Evolutionary conservation across 441 rosid genomes (phyloP).

Genomic region (Bocquillonia castaneifolia): DNA sequence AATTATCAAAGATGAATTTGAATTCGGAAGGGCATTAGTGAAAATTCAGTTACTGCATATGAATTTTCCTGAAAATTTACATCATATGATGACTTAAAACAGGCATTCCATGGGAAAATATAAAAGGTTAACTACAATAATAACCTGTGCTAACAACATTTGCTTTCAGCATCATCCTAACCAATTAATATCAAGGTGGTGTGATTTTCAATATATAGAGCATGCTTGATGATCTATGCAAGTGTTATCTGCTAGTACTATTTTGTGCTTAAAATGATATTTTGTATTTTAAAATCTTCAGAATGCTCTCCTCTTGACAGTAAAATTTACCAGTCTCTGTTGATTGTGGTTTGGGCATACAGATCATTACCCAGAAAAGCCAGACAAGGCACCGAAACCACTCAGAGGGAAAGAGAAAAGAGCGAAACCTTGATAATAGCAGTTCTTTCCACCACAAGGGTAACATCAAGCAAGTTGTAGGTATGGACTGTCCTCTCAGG

Average conservation of each 20-base stretch:
- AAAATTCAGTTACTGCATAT: not conserved
- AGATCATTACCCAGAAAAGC: slow-evolving; percentile 42
- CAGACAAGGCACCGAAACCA: slow-evolving; percentile 38
- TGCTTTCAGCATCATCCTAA: not conserved
- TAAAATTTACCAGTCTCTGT: not conserved
- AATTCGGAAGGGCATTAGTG: not conserved
- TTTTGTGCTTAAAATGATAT: not conserved
- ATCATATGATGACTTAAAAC: too few species aligned
- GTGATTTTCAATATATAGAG: not conserved
- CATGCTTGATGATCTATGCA: not conserved
- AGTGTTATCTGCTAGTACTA: not conserved
- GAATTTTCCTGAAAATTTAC: not conserved
- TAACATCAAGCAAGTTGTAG: slow-evolving; percentile 34
- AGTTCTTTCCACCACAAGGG: slow-evolving; percentile 34
- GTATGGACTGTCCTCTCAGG: slow-evolving; percentile 23
- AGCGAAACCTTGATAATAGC: slow-evolving; percentile 35
- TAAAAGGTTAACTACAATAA: not conserved
- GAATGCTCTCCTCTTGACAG: not conserved
- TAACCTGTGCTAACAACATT: not conserved
- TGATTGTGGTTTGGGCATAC: slow-evolving; percentile 26
- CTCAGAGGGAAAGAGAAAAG: slow-evolving; percentile 44
- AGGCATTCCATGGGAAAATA: too few species aligned
- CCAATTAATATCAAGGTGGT: not conserved
- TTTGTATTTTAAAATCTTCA: not conserved
- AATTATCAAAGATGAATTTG: not conserved